Evolutionary conservation across 2,329 filamentous ascomycete genomes (phyloP).

Genomic region (Neopestalotiopsis sp.): DNA sequence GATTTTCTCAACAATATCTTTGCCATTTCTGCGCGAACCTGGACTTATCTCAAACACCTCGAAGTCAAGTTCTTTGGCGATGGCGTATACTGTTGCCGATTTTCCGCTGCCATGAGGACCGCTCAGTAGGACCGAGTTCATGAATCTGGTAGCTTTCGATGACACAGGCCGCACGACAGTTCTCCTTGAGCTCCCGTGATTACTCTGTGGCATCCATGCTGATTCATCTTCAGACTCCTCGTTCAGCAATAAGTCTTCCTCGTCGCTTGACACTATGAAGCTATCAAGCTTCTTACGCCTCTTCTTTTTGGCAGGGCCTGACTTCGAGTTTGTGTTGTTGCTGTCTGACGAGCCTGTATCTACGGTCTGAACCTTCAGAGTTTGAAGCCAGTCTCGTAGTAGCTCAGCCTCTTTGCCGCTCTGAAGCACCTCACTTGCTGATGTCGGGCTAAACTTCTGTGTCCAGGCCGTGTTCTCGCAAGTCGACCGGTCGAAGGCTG

Average conservation of each 20-base stretch:
- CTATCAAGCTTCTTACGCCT: constrained; percentile 78
- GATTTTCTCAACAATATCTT: constrained; percentile 87
- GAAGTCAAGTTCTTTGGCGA: constrained; percentile 89
- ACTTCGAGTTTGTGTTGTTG: constrained; percentile 37
- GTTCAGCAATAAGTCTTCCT: constrained; percentile 73
- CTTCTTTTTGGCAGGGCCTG: constrained; percentile 61
- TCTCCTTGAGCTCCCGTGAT: constrained; percentile 48
- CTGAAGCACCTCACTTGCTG: constrained; percentile 77
- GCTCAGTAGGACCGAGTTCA: constrained; percentile 85
- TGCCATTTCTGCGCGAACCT: constrained; percentile 81
- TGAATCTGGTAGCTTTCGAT: constrained; percentile 55
- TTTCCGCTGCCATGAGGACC: constrained; percentile 92
- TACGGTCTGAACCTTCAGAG: constrained; percentile 77
- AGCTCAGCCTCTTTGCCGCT: constrained; percentile 70
- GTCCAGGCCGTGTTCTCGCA: constrained; percentile 79
- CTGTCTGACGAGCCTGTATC: constrained; percentile 59
- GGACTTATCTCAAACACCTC: constrained; percentile 96
- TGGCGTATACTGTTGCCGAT: constrained; percentile 88
- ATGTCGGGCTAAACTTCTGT: constrained; percentile 81
- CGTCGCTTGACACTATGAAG: constrained; percentile 80
- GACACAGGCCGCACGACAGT: constrained; percentile 56
- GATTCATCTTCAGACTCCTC: constrained; percentile 69
- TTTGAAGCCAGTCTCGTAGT: constrained; percentile 81
- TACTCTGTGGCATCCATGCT: constrained; percentile 44
- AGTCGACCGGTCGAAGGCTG: constrained; percentile 78